A percentile compares a stretch with the other conserved stretches of the same genome.
Conservation (phyloP, 2,329 filamentous ascomycete genomes). For the Paraphaeosphaeria minitans region DNA sequence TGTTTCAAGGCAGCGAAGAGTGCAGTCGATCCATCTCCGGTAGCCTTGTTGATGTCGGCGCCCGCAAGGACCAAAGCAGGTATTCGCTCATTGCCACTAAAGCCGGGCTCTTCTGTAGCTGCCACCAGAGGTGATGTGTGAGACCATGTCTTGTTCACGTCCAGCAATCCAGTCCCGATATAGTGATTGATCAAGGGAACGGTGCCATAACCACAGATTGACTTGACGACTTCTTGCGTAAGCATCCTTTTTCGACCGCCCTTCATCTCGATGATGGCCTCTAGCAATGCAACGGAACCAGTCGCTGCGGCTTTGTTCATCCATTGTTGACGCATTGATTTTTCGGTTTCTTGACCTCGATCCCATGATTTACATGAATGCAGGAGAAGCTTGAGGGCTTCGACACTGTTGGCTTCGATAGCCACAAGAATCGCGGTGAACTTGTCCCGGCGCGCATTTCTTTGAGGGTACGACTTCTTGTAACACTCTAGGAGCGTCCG, state of each 20-base stretch:
- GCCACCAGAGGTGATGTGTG: neutral
- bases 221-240: neutral
- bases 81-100: neutral
- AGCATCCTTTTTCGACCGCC: neutral
- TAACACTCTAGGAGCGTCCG: neutral
- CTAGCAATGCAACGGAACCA: neutral
- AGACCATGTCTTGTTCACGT: neutral
- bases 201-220: neutral
- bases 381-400: neutral
- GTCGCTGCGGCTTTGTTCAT: neutral
- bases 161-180: neutral
- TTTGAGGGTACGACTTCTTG: neutral
- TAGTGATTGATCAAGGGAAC: neutral
- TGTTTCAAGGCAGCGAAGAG: neutral
- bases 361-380: neutral
- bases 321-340: neutral
- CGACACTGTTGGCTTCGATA: neutral
- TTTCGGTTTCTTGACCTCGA: neutral
- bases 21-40: neutral
- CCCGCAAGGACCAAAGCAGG: neutral
- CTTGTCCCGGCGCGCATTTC: neutral
- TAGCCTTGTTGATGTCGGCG: conserved; percentile 5
- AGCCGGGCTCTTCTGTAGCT: neutral
- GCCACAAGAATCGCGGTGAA: neutral
- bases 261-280: neutral